Percentiles rank a stretch among this genome's conserved stretches.
phyloP scores from a whole-genome alignment of 176 grass and related monocot genomes.

The Thinopyrum elongatum region DNA sequence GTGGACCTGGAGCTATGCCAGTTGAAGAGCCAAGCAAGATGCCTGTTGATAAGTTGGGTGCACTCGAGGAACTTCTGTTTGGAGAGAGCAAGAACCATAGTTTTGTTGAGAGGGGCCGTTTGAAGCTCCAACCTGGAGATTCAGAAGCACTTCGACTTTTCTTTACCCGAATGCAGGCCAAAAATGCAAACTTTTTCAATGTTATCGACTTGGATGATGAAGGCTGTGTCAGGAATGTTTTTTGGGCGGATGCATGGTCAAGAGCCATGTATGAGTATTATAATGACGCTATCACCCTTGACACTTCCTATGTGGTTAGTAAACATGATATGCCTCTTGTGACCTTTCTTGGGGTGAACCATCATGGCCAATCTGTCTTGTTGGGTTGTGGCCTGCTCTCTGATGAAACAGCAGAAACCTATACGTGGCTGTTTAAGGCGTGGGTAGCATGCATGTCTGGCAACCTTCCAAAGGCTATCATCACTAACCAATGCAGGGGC shows the following conservation, averaged over 20 bases:
- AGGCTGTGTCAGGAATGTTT: constrained; percentile 67
- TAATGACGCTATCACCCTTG: constrained; percentile 70
- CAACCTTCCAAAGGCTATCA: constrained; percentile 74
- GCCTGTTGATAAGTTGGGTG: constrained; percentile 65
- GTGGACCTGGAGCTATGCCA: constrained; percentile 51
- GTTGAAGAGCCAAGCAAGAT: constrained; percentile 69
- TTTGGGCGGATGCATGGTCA: constrained; percentile 88
- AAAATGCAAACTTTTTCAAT: constrained; percentile 88
- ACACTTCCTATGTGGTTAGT: constrained; percentile 70
- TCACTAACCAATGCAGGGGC: constrained; percentile 76
- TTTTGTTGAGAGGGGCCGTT: constrained; percentile 66
- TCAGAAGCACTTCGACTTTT: constrained; percentile 82
- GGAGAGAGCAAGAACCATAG: constrained; percentile 67
- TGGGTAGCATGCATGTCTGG: constrained; percentile 97
- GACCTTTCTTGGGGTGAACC: constrained; percentile 81
- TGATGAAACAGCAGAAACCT: constrained; percentile 83
- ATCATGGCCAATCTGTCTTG: constrained; percentile 86
- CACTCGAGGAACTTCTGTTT: constrained; percentile 80
- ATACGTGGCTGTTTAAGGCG: constrained; percentile 83
- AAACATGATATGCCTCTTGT: constrained; percentile 91
- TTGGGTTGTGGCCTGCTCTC: constrained; percentile 78
- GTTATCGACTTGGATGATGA: constrained; percentile 86
- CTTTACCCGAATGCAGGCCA: constrained; percentile 95
- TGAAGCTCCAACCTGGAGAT: constrained; percentile 83
- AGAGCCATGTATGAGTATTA: constrained; percentile 88